These are phyloP conservation scores for Termitomyces sp. DNA, from an alignment of 768 basidiomycete species.

Conservation along the genomic window DNA sequence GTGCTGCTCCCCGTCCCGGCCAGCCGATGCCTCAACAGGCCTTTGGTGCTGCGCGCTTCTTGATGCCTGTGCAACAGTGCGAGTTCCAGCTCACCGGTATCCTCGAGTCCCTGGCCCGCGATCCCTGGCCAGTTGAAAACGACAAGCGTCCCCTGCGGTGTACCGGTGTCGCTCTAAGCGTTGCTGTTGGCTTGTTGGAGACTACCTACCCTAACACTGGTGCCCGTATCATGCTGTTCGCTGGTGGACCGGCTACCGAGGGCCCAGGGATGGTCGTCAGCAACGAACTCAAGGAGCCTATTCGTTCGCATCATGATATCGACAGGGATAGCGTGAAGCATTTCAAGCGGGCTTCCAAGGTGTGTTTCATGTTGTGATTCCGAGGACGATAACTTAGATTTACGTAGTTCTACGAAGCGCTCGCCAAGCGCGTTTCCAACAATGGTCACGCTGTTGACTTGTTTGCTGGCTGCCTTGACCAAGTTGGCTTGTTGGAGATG, in stretches of 20 bases:
- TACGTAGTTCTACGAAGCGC: slow-evolving; percentile 87
- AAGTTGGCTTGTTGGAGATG: slow-evolving; percentile 98
- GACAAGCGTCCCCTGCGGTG: slow-evolving; percentile 92
- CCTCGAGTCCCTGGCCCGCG: slow-evolving; percentile 80
- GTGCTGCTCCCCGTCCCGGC: slow-evolving; percentile 84
- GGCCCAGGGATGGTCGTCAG: slow-evolving; percentile 97
- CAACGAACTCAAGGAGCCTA: slow-evolving; percentile 94
- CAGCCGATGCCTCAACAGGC: slow-evolving; percentile 79
- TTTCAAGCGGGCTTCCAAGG: slow-evolving; percentile 95
- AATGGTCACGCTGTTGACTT: slow-evolving; percentile 95
- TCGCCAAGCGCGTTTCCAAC: slow-evolving; percentile 89
- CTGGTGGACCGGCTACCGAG: slow-evolving; percentile 94
- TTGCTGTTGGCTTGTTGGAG: slow-evolving; percentile 92
- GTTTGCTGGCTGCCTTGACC: slow-evolving; percentile 96
- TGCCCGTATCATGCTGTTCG: slow-evolving; percentile 92
- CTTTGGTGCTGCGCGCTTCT: slow-evolving; percentile 86
- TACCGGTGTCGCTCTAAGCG: slow-evolving; percentile 92
- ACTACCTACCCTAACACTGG: slow-evolving; percentile 95
- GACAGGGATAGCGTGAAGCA: slow-evolving; percentile 96
- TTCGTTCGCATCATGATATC: slow-evolving; percentile 98
- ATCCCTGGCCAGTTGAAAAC: slow-evolving; percentile 97
- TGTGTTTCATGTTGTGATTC: slow-evolving; percentile 29
- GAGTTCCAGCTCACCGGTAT: slow-evolving; percentile 97
- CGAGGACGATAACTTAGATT: slow-evolving; percentile 9
- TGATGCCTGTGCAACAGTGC: slow-evolving; percentile 87